Conservation (phyloP, 768 basidiomycete genomes). For the Mycena albidolilacea region DNA sequence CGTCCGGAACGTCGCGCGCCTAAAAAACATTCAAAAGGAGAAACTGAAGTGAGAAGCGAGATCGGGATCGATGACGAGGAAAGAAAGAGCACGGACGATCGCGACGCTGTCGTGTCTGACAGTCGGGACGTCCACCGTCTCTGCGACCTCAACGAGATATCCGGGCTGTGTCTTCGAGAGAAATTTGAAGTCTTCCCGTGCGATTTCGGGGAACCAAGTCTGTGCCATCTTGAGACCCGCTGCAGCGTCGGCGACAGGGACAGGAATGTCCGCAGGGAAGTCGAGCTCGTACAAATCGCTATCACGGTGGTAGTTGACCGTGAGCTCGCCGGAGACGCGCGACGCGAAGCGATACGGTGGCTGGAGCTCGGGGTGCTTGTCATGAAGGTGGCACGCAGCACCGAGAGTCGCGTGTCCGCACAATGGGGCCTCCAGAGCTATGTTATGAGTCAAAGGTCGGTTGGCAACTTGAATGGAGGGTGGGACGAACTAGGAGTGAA, state of each 20-base stretch:
- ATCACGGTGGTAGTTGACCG: not conserved
- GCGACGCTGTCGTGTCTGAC: slow-evolving; percentile 19
- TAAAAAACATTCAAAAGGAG: too few species aligned
- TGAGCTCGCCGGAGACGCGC: not conserved
- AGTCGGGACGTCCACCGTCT: slow-evolving; percentile 32
- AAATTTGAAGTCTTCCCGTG: slow-evolving; percentile 24
- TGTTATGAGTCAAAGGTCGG: not conserved
- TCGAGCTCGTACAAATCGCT: not conserved
- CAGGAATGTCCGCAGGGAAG: slow-evolving; percentile 25
- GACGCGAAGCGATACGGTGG: slow-evolving; percentile 37
- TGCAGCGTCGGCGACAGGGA: not conserved
- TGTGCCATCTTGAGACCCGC: slow-evolving; percentile 19
- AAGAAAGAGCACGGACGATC: slow-evolving; percentile 14
- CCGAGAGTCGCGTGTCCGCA: slow-evolving; percentile 38
- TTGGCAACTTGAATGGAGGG: too few species aligned
- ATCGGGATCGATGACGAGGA: not conserved
- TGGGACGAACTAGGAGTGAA: not conserved
- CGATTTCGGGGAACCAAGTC: slow-evolving; percentile 36
- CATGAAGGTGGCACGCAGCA: slow-evolving; percentile 30
- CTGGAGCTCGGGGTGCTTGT: slow-evolving; percentile 28
- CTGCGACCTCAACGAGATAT: slow-evolving; percentile 32
- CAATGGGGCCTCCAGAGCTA: slow-evolving; percentile 30
- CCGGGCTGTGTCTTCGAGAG: slow-evolving; percentile 25
- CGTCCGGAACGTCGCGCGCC: too few species aligned
- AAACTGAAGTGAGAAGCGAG: too few species aligned